Conservation (phyloP, 2,329 filamentous ascomycete species). For the Amphichorda felina region DNA sequence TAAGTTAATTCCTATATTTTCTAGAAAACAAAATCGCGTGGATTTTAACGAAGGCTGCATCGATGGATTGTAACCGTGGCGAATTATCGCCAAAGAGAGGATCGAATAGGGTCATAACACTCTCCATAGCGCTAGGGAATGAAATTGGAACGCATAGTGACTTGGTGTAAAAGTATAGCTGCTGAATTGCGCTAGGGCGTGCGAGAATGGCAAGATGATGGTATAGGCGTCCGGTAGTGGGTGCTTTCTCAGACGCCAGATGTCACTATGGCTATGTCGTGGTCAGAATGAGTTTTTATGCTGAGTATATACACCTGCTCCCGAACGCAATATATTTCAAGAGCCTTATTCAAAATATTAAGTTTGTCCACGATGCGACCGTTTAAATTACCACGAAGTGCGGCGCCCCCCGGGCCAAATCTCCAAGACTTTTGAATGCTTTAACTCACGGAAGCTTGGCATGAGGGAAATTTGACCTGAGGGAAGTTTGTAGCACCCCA, state of each 20-base stretch:
- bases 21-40: constrained; percentile 54
- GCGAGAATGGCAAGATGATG: constrained; percentile 80
- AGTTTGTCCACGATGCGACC: no score
- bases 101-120: constrained; percentile 57
- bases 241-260: constrained; percentile 65
- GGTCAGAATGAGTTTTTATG: no score
- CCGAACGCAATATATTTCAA: no score
- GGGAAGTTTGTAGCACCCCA: no score
- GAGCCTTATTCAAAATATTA: no score
- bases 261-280: no score
- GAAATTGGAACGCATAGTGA: constrained; percentile 56
- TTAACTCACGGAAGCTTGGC: no score
- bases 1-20: constrained; percentile 32
- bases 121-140: constrained; percentile 57
- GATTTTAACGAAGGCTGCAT: constrained; percentile 49
- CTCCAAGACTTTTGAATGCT: no score
- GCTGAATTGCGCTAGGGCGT: constrained; percentile 54
- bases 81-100: constrained; percentile 32
- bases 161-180: constrained; percentile 62
- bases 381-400: no score
- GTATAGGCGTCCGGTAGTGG: constrained; percentile 67
- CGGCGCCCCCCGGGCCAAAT: no score
- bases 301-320: no score
- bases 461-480: no score
- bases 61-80: constrained; percentile 25